Evolutionary conservation across 306 rosid species (phyloP).

Genomic region (Casuarina glauca): DNA sequence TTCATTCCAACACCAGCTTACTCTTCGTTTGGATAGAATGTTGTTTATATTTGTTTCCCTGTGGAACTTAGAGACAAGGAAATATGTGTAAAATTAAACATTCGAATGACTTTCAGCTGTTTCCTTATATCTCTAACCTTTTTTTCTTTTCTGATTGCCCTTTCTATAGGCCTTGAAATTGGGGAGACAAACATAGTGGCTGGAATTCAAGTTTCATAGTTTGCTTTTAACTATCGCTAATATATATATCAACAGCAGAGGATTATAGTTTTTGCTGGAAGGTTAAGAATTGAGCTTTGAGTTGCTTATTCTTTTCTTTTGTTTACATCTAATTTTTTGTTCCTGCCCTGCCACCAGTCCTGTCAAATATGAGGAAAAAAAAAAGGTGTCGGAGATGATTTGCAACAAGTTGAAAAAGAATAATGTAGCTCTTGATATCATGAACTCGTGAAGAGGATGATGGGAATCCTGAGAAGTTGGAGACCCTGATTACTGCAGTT

Average conservation of each 20-base stretch:
- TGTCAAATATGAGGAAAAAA: slow-evolving; percentile 40
- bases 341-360: slow-evolving; percentile 26
- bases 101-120: not conserved
- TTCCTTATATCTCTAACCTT: not conserved
- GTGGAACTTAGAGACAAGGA: not conserved
- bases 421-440: slow-evolving; percentile 46
- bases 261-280: slow-evolving; percentile 47
- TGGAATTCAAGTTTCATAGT: slow-evolving; percentile 43
- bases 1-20: not conserved
- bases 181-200: slow-evolving; percentile 46
- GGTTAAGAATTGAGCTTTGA: slow-evolving; percentile 23
- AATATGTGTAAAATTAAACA: not conserved
- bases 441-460: slow-evolving; percentile 47
- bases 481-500: slow-evolving; percentile 45
- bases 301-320: not conserved
- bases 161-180: slow-evolving; percentile 37
- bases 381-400: slow-evolving; percentile 38
- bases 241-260: slow-evolving; percentile 46
- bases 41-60: not conserved
- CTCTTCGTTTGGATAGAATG: not conserved
- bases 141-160: not conserved
- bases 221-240: slow-evolving; percentile 51
- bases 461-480: slow-evolving; percentile 47
- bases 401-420: slow-evolving; percentile 49
- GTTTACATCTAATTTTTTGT: not conserved